Evolutionary conservation across 2,329 filamentous ascomycete genomes (phyloP), one percentile per base, ranked within the genome.

Genomic region (Sporothrix mexicana): DNA sequence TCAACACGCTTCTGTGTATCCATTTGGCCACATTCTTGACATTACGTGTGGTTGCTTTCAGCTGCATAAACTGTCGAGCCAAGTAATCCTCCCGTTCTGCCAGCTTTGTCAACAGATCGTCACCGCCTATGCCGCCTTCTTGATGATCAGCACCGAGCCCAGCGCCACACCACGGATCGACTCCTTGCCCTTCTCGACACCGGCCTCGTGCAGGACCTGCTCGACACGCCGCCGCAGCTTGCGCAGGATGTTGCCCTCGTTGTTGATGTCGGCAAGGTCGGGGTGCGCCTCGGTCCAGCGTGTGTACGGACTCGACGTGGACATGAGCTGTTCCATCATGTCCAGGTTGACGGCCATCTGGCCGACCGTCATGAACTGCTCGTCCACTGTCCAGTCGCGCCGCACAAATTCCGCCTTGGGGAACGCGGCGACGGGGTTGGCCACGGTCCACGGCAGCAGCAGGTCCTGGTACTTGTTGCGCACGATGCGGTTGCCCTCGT

Each of bases 401-500:
- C 84, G 79, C 7, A 80, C 73, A 67, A 86, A 85, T 0, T 77
- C 77, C 0, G 23, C 69, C 76, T 82, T 59, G 3, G 84, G 80
- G 74, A 89, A 86, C 0, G 76, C 81, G 0, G 72, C 12, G 0
- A 82, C 78, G 0, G 80, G 76, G 1, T 74, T 66, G 3, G 77
- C 75, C 7, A 83, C 23, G 0, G 80, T 81, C 88, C 87, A 90
- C 0, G 88, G 88, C 17, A 89, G 78, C 4, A 75, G 73, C 2
- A 88, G 79, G 13, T 80, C 77, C 0, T 74, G 71, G 76, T 88
- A 89, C 15, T 81, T 74, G 10, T 80, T 76, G 0, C 80, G 79
- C 0, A 79, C 79, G 1, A 87, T 69, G 5, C 75, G 61, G 74
- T 87, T 89, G 0, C 85, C 84, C 0, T 78, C 78, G n/a, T 77